Percentiles rank a stretch among this genome's conserved stretches.
Evolutionary conservation across 2,329 filamentous ascomycete species (phyloP).

Genomic region (Talaromyces sp.): DNA sequence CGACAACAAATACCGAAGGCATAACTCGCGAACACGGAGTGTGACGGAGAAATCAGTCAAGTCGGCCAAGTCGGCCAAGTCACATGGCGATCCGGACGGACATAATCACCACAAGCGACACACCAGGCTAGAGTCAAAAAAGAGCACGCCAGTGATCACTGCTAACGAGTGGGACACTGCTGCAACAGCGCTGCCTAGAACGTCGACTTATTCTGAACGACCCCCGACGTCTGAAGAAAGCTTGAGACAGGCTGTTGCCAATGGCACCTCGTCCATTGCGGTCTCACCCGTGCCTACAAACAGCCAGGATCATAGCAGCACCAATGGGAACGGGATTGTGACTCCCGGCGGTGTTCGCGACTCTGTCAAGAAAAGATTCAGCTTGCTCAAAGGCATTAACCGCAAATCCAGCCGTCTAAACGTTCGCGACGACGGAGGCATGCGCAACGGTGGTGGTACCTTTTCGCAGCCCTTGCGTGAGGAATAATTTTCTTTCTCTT

Average conservation of each 20-base stretch:
- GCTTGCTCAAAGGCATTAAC: conserved; percentile 65
- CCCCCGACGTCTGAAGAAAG: conserved; percentile 27
- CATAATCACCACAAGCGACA: conserved; percentile 10
- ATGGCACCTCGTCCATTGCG: conserved; percentile 2
- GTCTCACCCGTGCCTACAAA: conserved; percentile 15
- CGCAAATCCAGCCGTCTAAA: conserved; percentile 60
- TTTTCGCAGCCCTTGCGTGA: conserved; percentile 27
- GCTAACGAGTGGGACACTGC: conserved; percentile 20
- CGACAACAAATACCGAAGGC: conserved; percentile 17
- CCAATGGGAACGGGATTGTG: conserved; percentile 1
- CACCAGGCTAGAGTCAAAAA: conserved; percentile 12
- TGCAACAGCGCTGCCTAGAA: conserved; percentile 30
- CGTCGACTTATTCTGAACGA: conserved; percentile 26
- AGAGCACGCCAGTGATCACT: conserved; percentile 9
- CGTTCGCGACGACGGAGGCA: conserved; percentile 27
- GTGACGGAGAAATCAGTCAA: conserved; percentile 11
- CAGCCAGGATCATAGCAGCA: conserved; percentile 15
- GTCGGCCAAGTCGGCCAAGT: conserved; percentile 1
- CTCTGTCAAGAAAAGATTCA: conserved; percentile 72
- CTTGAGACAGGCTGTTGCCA: conserved; percentile 12
- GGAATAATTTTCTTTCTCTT: conserved; percentile 22
- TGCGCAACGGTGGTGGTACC: conserved; percentile 14
- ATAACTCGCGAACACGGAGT: conserved; percentile 14
- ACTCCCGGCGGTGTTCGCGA: conserved; percentile 41
- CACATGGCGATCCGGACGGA: background rate